phyloP scores from a whole-genome alignment of 345 rosid genomes.

The Carallia pectinifolia region DNA sequence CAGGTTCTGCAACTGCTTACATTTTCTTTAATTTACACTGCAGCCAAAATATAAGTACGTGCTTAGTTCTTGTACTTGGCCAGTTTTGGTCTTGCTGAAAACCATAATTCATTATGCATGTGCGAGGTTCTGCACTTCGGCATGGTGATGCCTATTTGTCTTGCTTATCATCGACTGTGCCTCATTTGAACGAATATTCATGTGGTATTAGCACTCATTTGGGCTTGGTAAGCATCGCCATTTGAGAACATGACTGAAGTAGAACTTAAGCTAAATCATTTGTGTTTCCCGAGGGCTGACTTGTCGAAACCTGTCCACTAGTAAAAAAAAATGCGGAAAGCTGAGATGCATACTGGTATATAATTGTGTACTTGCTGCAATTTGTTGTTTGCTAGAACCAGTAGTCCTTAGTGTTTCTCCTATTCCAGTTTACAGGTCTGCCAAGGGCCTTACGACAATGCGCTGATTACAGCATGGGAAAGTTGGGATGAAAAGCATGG shows the following conservation, averaged over 20 bases:
- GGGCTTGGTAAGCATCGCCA: neutral
- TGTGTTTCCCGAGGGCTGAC: conserved; percentile 6
- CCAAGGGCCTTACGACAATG: conserved; percentile 72
- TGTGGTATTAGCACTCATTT: neutral
- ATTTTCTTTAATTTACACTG: conserved; percentile 2
- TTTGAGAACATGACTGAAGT: neutral
- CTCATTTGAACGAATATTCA: neutral
- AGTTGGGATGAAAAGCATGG: conserved; percentile 78
- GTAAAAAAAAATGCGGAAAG: neutral
- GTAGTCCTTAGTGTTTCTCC: conserved; percentile 11
- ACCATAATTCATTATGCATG: neutral
- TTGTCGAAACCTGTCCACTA: too few species aligned
- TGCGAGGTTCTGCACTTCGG: neutral
- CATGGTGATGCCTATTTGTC: neutral
- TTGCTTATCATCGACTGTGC: neutral
- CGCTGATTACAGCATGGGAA: conserved; percentile 85
- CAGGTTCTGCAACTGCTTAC: neutral
- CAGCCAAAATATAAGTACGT: too few species aligned
- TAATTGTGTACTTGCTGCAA: neutral
- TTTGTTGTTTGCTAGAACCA: neutral
- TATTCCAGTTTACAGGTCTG: conserved; percentile 71
- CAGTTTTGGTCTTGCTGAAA: conserved; percentile 1
- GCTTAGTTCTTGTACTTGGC: neutral
- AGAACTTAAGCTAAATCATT: conserved; percentile 2
- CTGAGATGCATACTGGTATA: conserved; percentile 1